phyloP scores from a whole-genome alignment of 345 rosid species.

The Populus pruinosa region DNA sequence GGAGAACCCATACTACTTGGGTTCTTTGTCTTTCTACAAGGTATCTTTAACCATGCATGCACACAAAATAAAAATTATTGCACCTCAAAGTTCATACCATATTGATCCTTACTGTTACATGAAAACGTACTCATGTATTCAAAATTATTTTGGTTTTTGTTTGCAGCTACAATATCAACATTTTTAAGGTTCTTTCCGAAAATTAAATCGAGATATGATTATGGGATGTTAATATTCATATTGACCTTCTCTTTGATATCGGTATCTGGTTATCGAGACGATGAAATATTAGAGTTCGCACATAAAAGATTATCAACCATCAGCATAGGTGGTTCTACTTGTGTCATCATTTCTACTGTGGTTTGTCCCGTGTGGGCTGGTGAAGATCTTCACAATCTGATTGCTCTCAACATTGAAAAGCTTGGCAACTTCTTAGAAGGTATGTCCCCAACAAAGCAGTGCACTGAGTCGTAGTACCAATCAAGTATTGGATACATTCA shows the following conservation, averaged over 20 bases:
- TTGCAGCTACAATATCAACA: conserved; percentile 57
- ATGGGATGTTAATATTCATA: conserved; percentile 67
- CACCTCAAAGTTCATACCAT: neutral
- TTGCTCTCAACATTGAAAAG: conserved; percentile 29
- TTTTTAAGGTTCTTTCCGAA: conserved; percentile 69
- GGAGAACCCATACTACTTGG: conserved; percentile 16
- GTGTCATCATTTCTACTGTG: conserved; percentile 16
- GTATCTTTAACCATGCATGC: neutral
- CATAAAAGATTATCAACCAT: conserved; percentile 61
- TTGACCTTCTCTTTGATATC: conserved; percentile 71
- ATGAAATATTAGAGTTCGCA: conserved; percentile 46
- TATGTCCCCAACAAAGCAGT: neutral
- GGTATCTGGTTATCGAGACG: conserved; percentile 60
- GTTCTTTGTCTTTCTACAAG: conserved; percentile 2
- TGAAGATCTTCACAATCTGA: conserved; percentile 35
- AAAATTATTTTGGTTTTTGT: neutral
- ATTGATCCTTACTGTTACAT: neutral
- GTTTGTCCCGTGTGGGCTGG: conserved; percentile 47
- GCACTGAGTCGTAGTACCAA: neutral
- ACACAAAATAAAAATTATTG: neutral
- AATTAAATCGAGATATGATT: conserved; percentile 81
- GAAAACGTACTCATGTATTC: neutral
- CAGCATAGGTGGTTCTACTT: conserved; percentile 52
- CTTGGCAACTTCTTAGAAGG: conserved; percentile 35
- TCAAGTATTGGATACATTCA: neutral